Evolutionary conservation across 1,284 basidiomycete species (phyloP), one percentile per base, ranked within the genome.

Genomic region (Tilletia setariae): DNA sequence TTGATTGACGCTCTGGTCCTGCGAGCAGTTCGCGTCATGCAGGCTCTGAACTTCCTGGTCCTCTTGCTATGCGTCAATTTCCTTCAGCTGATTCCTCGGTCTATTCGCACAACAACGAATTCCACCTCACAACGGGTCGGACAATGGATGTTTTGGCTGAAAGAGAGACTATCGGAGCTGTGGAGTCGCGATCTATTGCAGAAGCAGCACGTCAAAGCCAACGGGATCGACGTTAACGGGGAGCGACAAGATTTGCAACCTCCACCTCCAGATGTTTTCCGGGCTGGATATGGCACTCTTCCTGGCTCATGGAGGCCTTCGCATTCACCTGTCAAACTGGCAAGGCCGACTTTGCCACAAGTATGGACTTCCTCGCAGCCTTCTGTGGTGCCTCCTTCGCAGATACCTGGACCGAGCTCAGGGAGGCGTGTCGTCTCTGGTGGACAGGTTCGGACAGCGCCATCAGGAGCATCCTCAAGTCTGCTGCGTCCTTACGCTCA

Each of bases 281-380:
- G 35, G 11, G 35, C 35, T 11, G 21, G 2, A 25, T 25, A 53
- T 28, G 56, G 28, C 4, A 61, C 56, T 13, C 28, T 61, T 11
- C 56, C 56, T n/a, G 56, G 56, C 2, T 61, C 56, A 13, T 61
- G 56, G 56, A 25, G 28, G n/a, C 56, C 56, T 1, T 19, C 35
- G 25, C 56, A 32, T 35, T 61, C 56, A 2, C 56, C 56, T 19
- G 32, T 19, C 16, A 61, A 35, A 21, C 1, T 30, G 16, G 19
- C 56, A 8, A 25, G 56, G 23, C 56, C 56, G 9, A 19, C 25
- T 21, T 30, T 61, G 15, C 56, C 56, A 2, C 25, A 30, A 4
- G 19, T 19, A 11, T 61, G 56, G 56, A 11, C 6, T 40, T 11
- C 35, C 35, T 40, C 11, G 11, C 35, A 40, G 35, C 35, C 35